Conservation (phyloP, 306 rosid genomes). For the Fagus sylvatica region DNA sequence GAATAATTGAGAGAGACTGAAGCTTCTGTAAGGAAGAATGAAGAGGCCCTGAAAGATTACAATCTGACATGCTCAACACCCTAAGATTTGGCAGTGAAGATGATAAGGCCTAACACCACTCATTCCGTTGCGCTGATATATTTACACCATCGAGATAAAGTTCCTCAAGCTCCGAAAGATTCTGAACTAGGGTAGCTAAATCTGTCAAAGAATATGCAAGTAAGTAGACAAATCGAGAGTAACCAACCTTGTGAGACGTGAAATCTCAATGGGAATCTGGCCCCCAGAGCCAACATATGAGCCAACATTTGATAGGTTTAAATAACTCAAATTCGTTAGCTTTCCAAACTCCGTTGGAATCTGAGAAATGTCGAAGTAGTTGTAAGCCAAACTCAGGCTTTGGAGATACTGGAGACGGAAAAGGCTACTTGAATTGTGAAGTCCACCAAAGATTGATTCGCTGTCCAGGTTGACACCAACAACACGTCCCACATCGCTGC, state of each 20-base stretch:
- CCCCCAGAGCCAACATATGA: conserved; percentile 39
- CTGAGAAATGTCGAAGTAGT: neutral
- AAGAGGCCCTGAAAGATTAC: conserved; percentile 39
- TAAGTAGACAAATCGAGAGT: conserved; percentile 37
- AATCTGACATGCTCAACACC: conserved; percentile 7
- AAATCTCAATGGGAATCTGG: conserved; percentile 45
- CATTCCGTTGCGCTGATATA: conserved; percentile 32
- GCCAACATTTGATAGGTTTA: too few species aligned
- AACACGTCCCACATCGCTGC: conserved; percentile 18
- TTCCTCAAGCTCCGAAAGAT: conserved; percentile 13
- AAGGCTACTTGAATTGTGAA: conserved; percentile 3
- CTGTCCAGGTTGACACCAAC: neutral
- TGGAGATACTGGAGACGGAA: conserved; percentile 1
- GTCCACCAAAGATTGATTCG: neutral
- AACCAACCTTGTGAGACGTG: conserved; percentile 41
- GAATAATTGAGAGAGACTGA: conserved; percentile 25
- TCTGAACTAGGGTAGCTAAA: too few species aligned
- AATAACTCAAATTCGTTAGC: conserved; percentile 26
- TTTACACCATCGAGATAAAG: conserved; percentile 53
- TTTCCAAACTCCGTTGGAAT: conserved; percentile 18
- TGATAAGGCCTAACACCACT: conserved; percentile 40
- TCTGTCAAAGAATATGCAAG: too few species aligned
- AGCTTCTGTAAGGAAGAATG: conserved; percentile 25
- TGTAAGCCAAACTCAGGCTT: conserved; percentile 14
- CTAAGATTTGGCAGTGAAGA: too few species aligned